These are phyloP conservation scores for Termitomyces bulborhizus DNA, from an alignment of 768 basidiomycete genomes.

Conservation along the genomic window DNA sequence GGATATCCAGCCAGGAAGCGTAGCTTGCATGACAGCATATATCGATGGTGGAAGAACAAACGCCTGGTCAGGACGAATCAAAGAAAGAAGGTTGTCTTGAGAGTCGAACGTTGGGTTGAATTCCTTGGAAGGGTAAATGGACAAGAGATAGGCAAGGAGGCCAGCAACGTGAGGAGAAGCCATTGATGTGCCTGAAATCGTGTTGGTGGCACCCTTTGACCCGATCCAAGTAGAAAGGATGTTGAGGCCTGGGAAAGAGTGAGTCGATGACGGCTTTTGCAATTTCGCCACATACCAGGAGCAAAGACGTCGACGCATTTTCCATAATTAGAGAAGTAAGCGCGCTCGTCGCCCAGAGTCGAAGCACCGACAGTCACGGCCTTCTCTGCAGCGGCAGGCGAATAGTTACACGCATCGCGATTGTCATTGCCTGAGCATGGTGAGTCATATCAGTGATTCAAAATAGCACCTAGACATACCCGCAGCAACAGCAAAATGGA, in stretches of 20 bases:
- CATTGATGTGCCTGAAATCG: constrained; percentile 91
- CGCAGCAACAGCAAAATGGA: constrained; percentile 97
- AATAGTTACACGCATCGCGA: constrained; percentile 87
- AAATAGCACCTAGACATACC: constrained; percentile 40
- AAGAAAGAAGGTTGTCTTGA: constrained; percentile 29
- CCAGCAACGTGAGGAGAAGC: constrained; percentile 92
- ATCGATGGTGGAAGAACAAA: constrained; percentile 33
- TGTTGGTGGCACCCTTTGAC: constrained; percentile 51
- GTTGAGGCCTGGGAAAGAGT: constrained; percentile 50
- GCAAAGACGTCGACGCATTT: constrained; percentile 90
- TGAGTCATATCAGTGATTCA: background rate
- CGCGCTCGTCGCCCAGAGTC: constrained; percentile 73
- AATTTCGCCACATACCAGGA: constrained; percentile 46
- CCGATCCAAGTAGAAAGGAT: constrained; percentile 86
- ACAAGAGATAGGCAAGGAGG: constrained; percentile 86
- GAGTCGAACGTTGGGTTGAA: constrained; percentile 49
- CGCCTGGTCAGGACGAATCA: constrained; percentile 24
- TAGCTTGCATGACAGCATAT: constrained; percentile 48
- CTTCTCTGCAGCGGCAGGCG: constrained; percentile 83
- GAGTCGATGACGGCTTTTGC: background rate
- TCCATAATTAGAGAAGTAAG: constrained; percentile 92
- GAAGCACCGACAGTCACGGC: constrained; percentile 95
- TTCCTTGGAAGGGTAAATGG: constrained; percentile 66
- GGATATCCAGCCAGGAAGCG: constrained; percentile 54
- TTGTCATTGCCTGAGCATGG: constrained; percentile 62